Base-by-base conservation (phyloP, 441 rosid genomes). In the Iberis amara region DNA sequence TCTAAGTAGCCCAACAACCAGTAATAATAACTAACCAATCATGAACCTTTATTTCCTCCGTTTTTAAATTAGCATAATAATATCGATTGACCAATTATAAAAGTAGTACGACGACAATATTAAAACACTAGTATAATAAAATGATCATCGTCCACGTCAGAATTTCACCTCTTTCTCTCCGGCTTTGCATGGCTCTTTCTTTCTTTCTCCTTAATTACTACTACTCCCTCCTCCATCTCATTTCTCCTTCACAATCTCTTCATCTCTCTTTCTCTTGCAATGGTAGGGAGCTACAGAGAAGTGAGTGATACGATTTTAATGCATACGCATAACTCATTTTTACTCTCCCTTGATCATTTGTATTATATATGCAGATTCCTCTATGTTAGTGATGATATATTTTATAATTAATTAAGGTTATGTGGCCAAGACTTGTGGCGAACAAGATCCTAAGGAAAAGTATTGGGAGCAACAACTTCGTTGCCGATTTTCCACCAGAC, bases 361-460 rank as follows among this genome's bases (percentile, higher is more conserved):
- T n/a, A n/a, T n/a, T 46, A 11, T 18, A 54, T 11, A 54, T 14
- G 24, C 49, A 21, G 8, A 54, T 10, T 6, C 18, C 14, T 15
- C 2, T 48, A 13, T 31, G 48, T 5, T 48, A 14, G 38, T 38
- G 54, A 40, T 28, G 41, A 15, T 18, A 40, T 59, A 11, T 43
- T n/a, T 31, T n/a, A n/a, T n/a, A n/a, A n/a, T 21, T 11, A 12
- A 23, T 11, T 23, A 58, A 78, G 85, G 78, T 83, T 55, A 87
- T 88, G 91, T 88, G 96, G 98, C 89, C 91, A 31, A 80, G 80
- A 73, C 68, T 85, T 57, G 77, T 91, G 15, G 94, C 79, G 7
- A 88, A 68, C 75, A 88, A 85, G 76, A 33, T 83, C 69, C 69
- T 91, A 28, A 65, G 76, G 64, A 83, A 72, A 60, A 69, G 77